Evolutionary conservation across 495 filamentous ascomycete species (phyloP), one percentile per base, ranked within the genome.

Genomic region (Xylaria grammica): DNA sequence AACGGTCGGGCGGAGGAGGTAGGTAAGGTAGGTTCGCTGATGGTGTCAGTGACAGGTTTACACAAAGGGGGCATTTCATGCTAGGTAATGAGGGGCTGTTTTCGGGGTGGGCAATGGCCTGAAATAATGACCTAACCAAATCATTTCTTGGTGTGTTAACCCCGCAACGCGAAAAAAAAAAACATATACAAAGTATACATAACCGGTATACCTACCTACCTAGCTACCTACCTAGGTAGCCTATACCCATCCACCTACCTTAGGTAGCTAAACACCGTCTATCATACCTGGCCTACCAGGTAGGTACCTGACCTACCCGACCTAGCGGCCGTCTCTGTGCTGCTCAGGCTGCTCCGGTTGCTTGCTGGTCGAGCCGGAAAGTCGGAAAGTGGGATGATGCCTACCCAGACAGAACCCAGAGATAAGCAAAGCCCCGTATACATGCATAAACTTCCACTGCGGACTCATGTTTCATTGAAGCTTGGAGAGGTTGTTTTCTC

Each of bases 81-180:
- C 51, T 57, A 46, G 22, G 36, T 29, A 48, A 58, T 46, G 58
- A 61, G 58, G 58, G 58, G 58, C 58, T 54, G 19, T 52, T 52
- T 52, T 61, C 58, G 46, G 58, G 45, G 45, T 53, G 62, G 53
- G 53, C 62, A 51, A 32, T 24, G 42, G 62, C 61, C 61, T 57
- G 52, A 57, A 48, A 52, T 52, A 17, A 48, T 55, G 53, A 51
- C 62, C 20, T 50, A 44, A 34, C 30, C 49, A 36, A 54, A n/a
- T 32, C 44, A 45, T 48, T 49, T 56, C 56, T 40, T 56, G 36
- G 51, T n/a, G n/a, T n/a, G 32, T 51, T 51, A 58, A 64, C 62
- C 62, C 61, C 62, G 62, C 62, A 64, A 64, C 62, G 53, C 62
- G 50, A 52, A 63, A 54, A 44, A 62, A 63, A 27, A 29, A 57